phyloP scores from a whole-genome alignment of 768 basidiomycete genomes.

The Rubroboletus pulcherrimus region DNA sequence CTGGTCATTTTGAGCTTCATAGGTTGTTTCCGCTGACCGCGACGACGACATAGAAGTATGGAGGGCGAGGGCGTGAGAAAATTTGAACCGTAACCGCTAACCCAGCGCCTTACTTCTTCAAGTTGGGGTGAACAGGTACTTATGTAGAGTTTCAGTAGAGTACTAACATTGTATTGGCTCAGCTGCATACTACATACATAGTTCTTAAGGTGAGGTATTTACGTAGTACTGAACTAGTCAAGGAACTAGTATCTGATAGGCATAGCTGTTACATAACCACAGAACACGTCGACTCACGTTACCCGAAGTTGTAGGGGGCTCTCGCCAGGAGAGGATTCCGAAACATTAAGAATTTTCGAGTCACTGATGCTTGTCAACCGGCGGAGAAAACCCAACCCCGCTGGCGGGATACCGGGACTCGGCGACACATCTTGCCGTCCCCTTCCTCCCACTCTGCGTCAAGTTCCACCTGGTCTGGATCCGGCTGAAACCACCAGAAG shows the following conservation, averaged over 20 bases:
- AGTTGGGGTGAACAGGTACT: no score
- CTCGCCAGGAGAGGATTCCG: not conserved
- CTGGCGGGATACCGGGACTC: not conserved
- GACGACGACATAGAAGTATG: constrained; percentile 34
- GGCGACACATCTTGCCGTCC: not conserved
- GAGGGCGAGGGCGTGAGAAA: constrained; percentile 20
- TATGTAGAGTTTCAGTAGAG: no score
- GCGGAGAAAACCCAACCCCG: not conserved
- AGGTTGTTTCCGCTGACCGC: constrained; percentile 59
- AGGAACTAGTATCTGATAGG: no score
- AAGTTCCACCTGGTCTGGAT: constrained; percentile 2
- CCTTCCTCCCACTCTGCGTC: not conserved
- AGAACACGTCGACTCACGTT: no score
- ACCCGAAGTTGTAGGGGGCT: not conserved
- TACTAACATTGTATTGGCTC: no score
- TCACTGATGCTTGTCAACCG: not conserved
- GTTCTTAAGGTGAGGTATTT: no score
- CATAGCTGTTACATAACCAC: no score
- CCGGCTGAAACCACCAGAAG: constrained; percentile 27
- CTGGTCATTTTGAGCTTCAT: constrained; percentile 84
- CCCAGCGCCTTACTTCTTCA: no score
- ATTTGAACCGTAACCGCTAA: not conserved
- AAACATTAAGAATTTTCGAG: not conserved
- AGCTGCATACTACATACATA: no score
- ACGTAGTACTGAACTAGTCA: no score